Evolutionary conservation across 169 alveolate genomes (phyloP).

Genomic region (Eimeria praecox): DNA sequence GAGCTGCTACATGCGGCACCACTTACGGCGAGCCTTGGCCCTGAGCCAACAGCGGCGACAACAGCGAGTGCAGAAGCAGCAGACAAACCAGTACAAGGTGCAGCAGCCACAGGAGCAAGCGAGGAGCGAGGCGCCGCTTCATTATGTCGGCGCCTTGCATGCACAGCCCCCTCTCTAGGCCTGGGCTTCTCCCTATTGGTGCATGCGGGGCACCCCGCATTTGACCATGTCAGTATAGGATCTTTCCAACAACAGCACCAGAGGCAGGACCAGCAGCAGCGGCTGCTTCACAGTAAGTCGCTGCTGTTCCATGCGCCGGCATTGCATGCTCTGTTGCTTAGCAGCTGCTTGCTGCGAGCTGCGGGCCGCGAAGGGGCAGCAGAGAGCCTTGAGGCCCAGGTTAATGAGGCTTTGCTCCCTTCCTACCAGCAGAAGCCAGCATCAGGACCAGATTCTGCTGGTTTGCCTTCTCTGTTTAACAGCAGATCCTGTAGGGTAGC

Average conservation of each 20-base stretch:
- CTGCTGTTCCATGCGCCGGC: conserved; percentile 57
- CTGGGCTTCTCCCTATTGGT: not conserved
- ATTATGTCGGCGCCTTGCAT: conserved; percentile 25
- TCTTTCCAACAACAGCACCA: not conserved
- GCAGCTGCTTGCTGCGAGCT: conserved; percentile 59
- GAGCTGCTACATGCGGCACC: conserved; percentile 60
- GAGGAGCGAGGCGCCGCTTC: not conserved
- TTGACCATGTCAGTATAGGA: not conserved
- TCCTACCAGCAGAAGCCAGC: not conserved
- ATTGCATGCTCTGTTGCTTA: conserved; percentile 57
- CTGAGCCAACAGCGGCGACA: conserved; percentile 13
- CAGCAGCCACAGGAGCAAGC: not conserved
- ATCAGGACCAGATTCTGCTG: not conserved
- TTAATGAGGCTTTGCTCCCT: conserved; percentile 17
- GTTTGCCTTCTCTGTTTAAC: not conserved
- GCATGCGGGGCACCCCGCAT: not conserved
- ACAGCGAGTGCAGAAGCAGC: conserved; percentile 10
- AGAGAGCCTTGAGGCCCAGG: conserved; percentile 3
- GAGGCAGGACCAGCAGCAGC: conserved; percentile 4
- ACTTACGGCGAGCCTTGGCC: not conserved
- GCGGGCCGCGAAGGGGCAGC: conserved; percentile 64
- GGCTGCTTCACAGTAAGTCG: conserved; percentile 34
- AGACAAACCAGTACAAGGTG: not conserved
- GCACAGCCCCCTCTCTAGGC: conserved; percentile 27
- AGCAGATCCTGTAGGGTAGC: not conserved